Evolutionary conservation across 208 protist species (phyloP).

Genomic region (Crithidia mellificae): DNA sequence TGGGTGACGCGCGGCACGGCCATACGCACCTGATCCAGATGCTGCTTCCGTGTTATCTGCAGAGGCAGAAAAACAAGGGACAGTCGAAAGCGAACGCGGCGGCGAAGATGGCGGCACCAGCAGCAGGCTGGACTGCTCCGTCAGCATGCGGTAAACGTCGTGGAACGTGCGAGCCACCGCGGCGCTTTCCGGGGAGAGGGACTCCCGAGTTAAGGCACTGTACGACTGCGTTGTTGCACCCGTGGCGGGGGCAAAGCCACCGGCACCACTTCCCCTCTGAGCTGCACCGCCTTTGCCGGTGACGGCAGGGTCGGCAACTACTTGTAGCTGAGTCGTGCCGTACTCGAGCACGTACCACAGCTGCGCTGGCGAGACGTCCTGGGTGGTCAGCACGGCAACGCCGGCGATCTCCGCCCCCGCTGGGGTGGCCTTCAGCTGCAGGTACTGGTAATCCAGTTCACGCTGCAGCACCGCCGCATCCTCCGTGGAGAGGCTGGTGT

Average conservation of each 20-base stretch:
- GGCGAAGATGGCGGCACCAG: too few species aligned
- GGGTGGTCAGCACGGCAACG: conserved; percentile 15
- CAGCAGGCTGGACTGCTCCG: conserved; percentile 16
- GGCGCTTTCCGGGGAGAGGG: conserved; percentile 10
- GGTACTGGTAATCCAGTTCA: conserved; percentile 23
- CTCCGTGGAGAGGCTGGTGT: conserved; percentile 17
- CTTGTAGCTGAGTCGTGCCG: neutral
- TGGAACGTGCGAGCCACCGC: conserved; percentile 17
- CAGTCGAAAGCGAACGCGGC: too few species aligned
- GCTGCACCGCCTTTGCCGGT: too few species aligned
- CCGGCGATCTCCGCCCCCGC: conserved; percentile 28
- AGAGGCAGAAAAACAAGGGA: neutral
- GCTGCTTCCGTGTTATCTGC: neutral
- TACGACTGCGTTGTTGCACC: too few species aligned
- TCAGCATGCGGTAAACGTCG: conserved; percentile 26
- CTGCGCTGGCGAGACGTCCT: conserved; percentile 25
- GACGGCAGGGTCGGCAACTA: too few species aligned
- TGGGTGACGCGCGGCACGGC: neutral
- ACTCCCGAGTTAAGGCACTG: too few species aligned
- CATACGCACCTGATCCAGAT: neutral
- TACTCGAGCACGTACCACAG: conserved; percentile 25
- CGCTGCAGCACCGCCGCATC: conserved; percentile 34
- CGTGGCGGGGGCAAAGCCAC: too few species aligned
- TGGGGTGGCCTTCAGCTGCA: conserved; percentile 20
- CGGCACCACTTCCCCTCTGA: too few species aligned